Conservation (phyloP, 768 basidiomycete species). For the Suillus spraguei region DNA sequence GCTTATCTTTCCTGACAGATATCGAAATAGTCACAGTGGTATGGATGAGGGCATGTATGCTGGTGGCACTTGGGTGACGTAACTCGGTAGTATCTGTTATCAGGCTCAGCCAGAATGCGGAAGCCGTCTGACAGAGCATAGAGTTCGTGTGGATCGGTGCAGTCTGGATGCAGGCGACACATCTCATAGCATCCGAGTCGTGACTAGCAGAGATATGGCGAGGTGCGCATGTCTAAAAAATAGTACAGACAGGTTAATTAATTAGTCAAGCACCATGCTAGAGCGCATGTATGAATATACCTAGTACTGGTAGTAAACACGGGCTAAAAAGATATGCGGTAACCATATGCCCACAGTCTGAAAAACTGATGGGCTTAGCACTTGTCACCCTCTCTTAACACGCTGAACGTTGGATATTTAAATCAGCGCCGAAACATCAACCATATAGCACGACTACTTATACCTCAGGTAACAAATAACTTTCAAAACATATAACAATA, state of each 20-base stretch:
- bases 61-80: background rate
- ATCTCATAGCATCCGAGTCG: background rate
- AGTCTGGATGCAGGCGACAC: background rate
- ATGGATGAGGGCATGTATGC: slow-evolving; percentile 14
- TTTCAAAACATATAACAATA: background rate
- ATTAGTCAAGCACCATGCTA: background rate
- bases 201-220: background rate
- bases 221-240: background rate
- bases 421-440: background rate
- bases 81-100: background rate
- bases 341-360: background rate
- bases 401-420: background rate
- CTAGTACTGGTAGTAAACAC: too few species aligned
- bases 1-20: slow-evolving; percentile 46
- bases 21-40: slow-evolving; percentile 52
- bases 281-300: background rate
- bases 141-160: slow-evolving; percentile 46
- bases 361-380: background rate
- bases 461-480: background rate
- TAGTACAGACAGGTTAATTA: background rate
- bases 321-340: background rate
- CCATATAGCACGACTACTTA: background rate
- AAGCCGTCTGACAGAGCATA: slow-evolving; percentile 57
- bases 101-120: slow-evolving; percentile 20
- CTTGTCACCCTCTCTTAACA: background rate